Evolutionary conservation across 345 rosid genomes (phyloP), one percentile per base, ranked within the genome.

Genomic region (Hypericum androsaemum): DNA sequence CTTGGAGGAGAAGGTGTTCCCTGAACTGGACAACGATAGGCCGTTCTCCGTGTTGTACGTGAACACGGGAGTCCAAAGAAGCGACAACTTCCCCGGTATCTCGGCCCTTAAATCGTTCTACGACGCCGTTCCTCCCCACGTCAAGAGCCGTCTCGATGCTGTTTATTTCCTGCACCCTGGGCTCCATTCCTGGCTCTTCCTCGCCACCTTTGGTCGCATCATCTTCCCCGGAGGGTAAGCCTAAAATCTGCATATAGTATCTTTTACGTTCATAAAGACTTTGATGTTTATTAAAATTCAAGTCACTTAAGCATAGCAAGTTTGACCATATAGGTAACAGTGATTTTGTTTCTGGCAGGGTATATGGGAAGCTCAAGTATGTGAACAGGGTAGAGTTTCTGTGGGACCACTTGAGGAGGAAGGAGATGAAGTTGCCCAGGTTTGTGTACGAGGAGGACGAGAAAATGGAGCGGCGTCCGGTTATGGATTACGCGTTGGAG

Each of bases 81-180:
- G 62, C 49, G 73, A 74, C 14, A 79, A 80, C 62, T 73, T 75
- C 58, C 81, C 94, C 5, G 82, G 85, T 58, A 63, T 84, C 50
- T 69, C 77, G 12, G 28, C 66, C 54, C 60, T 81, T 5, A 63
- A 78, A 36, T 74, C 75, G 41, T 49, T 83, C 51, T 79, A 67
- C 40, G 84, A 77, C 6, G 65, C 68, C 15, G 62, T 76, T 47
- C 83, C 88, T 2, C 39, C 17, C 54, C 50, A 49, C 53, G 50
- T 74, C 14, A 78, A 60, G 77, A 53, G 57, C 38, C 59, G 60
- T 52, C 64, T 80, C 7, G 58, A 71, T 44, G 62, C 69, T 4
- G 64, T 83, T 11, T 76, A 78, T 63, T 83, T 83, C 67, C 49
- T 83, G 57, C 92, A 83, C 59, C 87, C 87, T 4, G 74, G 64